Base-by-base conservation (phyloP, 257 asterid genomes). In the Gardenia jasminoides region DNA sequence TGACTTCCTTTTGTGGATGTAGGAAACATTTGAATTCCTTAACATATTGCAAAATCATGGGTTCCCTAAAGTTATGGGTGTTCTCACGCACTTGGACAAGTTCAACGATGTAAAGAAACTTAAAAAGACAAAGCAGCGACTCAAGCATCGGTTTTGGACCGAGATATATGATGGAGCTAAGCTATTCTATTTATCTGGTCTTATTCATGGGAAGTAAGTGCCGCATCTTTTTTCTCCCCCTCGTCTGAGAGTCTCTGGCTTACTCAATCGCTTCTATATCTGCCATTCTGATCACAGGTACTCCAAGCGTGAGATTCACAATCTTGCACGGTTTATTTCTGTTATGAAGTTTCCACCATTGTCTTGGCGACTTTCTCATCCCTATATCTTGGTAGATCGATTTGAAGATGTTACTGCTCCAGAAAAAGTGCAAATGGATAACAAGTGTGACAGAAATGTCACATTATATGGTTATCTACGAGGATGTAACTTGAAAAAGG, bases 91-190 rank as follows among this genome's bases (percentile, higher is more conserved):
- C 85, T 86, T 96, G 76, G 99, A 96, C 89, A 88, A 92, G 86
- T 96, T 96, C 89, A 91, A 92, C 90, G 99, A 96, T 84, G 97
- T 88, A 67, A 93, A 96, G 88, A 93, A 92, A 90, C 97, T 96
- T 76, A 92, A 72, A 88, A 93, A 96, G 86, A 92, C 99, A 79
- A 96, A 96, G 86, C 97, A 92, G 80, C 86, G 97, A 26, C 92
- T 93, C 85, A 96, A 96, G 89, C 99, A 96, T 84, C 96, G 99
- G 33, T 96, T 96, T 84, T 96, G 99, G 99, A 96, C 99, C 56
- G 99, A 96, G 90, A 93, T 96, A 43, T 92, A 96, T 82, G 97
- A 92, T 85, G 99, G 99, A 76, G 99, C 98, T 81, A 96, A 96
- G 79, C 83, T 96, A 76, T 96, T 91, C 84, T 96, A 96, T 87